A percentile compares a stretch with the other conserved stretches of the same genome.
Conservation (phyloP, 2,329 filamentous ascomycete species). For the Botrytis cinerea region DNA sequence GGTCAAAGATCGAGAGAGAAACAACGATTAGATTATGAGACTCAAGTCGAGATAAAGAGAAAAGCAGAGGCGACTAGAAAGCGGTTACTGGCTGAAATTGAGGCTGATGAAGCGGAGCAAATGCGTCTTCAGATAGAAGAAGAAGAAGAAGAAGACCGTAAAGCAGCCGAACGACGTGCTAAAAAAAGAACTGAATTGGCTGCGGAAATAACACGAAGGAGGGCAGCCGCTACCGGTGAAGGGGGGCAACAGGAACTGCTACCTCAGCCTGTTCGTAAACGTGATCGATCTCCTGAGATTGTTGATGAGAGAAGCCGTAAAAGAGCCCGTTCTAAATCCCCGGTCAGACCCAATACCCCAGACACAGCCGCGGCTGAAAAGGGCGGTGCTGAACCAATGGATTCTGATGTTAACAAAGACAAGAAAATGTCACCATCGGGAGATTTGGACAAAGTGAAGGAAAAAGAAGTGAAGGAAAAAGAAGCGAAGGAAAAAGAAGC, state of each 20-base stretch:
- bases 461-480: neutral
- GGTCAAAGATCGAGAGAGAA: neutral
- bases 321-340: neutral
- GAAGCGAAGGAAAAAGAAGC: neutral
- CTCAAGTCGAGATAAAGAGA: neutral
- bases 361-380: neutral
- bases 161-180: neutral
- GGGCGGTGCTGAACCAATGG: neutral
- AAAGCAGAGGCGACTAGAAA: neutral
- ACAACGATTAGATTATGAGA: neutral
- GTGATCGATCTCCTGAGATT: neutral
- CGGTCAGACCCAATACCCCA: neutral
- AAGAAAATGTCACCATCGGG: neutral
- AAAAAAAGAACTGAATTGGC: neutral
- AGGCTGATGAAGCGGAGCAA: neutral
- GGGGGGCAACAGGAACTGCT: neutral
- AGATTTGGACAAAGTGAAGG: neutral
- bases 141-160: neutral
- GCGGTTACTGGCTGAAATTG: neutral
- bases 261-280: neutral
- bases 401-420: neutral
- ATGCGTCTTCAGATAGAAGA: neutral
- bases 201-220: neutral
- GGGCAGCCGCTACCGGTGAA: neutral
- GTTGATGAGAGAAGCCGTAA: neutral